These are phyloP conservation scores for Sordariomycetes sp. DNA, from an alignment of 2,329 filamentous ascomycete species.

Conservation along the genomic window DNA sequence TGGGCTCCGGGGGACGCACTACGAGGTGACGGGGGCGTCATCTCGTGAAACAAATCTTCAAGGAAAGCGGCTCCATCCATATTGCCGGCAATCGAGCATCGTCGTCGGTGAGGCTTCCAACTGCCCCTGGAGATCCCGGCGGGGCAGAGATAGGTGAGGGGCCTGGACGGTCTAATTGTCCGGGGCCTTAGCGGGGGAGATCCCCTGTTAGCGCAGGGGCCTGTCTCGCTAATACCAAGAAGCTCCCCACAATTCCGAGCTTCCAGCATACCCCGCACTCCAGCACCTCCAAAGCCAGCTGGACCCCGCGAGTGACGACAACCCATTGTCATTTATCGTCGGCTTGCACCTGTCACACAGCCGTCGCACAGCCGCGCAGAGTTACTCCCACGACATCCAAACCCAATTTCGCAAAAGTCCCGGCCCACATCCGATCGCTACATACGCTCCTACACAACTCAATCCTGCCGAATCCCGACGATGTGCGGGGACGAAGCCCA, in stretches of 20 bases:
- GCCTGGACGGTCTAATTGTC: too few relatives aligned
- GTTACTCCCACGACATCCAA: not conserved
- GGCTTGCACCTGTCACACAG: not conserved
- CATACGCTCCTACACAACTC: not conserved
- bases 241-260: not conserved
- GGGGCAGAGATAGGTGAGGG: too few relatives aligned
- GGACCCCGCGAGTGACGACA: not conserved
- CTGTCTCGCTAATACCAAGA: too few relatives aligned
- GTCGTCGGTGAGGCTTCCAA: too few relatives aligned
- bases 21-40: too few relatives aligned
- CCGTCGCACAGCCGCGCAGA: not conserved
- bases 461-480: not conserved
- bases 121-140: too few relatives aligned
- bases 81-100: too few relatives aligned
- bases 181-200: too few relatives aligned
- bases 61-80: too few relatives aligned
- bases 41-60: too few relatives aligned
- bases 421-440: not conserved
- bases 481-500: not conserved
- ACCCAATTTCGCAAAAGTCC: not conserved
- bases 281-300: too few relatives aligned
- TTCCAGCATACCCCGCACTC: not conserved
- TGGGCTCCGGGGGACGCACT: too few relatives aligned
- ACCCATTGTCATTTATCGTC: not conserved
- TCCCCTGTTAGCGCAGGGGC: not conserved